Evolutionary conservation across 306 rosid species (phyloP), one percentile per base, ranked within the genome.

Genomic region (Ceratonia siliqua): DNA sequence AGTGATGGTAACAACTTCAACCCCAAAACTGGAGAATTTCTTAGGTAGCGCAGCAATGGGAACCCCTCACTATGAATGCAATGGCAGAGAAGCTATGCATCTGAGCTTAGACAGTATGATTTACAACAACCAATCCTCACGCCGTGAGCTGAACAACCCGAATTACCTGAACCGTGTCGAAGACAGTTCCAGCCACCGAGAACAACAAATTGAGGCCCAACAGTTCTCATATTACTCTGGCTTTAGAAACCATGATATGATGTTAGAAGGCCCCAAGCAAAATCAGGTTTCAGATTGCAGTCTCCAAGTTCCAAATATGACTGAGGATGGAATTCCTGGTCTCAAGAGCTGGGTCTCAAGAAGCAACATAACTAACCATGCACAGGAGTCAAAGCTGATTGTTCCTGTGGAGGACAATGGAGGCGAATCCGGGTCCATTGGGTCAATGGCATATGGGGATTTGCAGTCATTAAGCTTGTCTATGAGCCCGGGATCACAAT

Each of bases 1-100:
- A 88, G 87, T 73, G 72, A 59, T 86, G 82, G 73, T 58, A 33
- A 67, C 89, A 24, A 82, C 64, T 82, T 70, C 90, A 42, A 71
- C 87, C 6, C 91, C 93, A 73, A 89, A 87, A 67, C 87, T 87
- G 22, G 92, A 89, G 78, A 85, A 87, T 79, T 87, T 89, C 82
- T 85, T 89, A 32, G 90, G 90, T 15, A 78, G 84, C 76, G 84
- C 85, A 20, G 49, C 92, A n/a, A 77, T 86, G 87, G 88, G 86
- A 70, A 69, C 88, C 70, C 82, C 86, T 83, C 83, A 81, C 43
- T 85, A 79, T 72, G 85, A 82, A 77, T 79, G 76, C 72, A 83
- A 79, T 59, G 82, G 66, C 54, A 83, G 85, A 46, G 87, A 81
- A 76, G 83, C 81, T 20, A 82, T 83, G 88, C 78, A 71, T 68